Evolutionary conservation across 352 stramenopile genomes (phyloP).

Genomic region (Phytophthora kernoviae): DNA sequence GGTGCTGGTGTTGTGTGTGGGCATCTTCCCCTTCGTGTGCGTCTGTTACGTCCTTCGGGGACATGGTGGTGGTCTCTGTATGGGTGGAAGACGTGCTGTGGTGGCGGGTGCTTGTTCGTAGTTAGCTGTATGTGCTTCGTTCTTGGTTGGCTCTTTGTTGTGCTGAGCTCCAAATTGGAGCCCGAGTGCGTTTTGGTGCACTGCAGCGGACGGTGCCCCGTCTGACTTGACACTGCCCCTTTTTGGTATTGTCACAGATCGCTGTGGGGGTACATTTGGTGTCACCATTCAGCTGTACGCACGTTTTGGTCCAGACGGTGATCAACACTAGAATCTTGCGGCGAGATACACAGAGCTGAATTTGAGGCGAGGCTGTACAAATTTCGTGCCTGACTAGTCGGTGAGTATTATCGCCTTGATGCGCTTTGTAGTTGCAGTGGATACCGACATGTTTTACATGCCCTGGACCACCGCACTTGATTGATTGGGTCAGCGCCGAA

Average conservation of each 20-base stretch:
- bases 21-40: constrained; percentile 8
- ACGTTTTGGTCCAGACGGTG: too few relatives aligned
- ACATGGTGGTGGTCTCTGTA: constrained; percentile 28
- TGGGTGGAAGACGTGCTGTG: constrained; percentile 1
- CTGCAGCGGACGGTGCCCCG: background rate
- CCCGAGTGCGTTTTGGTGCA: background rate
- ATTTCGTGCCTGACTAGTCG: too few relatives aligned
- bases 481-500: too few relatives aligned
- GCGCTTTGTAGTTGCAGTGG: too few relatives aligned
- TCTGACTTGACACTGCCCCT: background rate
- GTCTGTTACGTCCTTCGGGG: constrained; percentile 46
- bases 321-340: too few relatives aligned
- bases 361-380: too few relatives aligned
- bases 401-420: too few relatives aligned
- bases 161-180: background rate
- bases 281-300: too few relatives aligned
- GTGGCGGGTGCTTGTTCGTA: background rate
- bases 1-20: constrained; percentile 7
- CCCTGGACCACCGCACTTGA: too few relatives aligned
- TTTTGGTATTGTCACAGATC: background rate
- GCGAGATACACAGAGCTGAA: too few relatives aligned
- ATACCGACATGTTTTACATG: too few relatives aligned
- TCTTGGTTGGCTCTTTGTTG: constrained; percentile 4
- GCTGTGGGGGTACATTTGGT: too few relatives aligned
- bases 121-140: constrained; percentile 7